These are phyloP conservation scores for Trichophyton rubrum DNA, from an alignment of 2,329 filamentous ascomycete species.

Conservation along the genomic window DNA sequence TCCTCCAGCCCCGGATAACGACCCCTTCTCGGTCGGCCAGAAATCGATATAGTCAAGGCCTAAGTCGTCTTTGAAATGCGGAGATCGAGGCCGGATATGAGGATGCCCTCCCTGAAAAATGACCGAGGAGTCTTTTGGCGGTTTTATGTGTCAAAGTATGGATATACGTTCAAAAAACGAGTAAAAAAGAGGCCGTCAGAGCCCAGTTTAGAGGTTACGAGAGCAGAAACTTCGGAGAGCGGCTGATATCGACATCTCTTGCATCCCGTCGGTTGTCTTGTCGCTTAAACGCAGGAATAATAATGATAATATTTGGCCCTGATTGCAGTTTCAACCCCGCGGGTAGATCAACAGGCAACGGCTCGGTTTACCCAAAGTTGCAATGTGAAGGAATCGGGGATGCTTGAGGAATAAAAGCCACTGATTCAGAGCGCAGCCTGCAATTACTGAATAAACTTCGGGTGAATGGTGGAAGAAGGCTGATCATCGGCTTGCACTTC, in stretches of 20 bases:
- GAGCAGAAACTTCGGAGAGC: background rate
- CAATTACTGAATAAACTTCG: background rate
- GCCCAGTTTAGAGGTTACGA: background rate
- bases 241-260: constrained; percentile 1
- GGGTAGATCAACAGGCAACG: constrained; percentile 2
- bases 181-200: background rate
- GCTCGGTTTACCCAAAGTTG: constrained; percentile 1
- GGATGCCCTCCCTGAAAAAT: background rate
- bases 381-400: background rate
- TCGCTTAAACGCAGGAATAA: background rate
- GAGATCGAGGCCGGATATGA: background rate
- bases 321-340: background rate
- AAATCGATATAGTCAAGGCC: background rate
- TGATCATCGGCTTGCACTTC: background rate
- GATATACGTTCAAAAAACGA: background rate
- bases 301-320: background rate
- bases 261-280: background rate
- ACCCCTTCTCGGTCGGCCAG: background rate
- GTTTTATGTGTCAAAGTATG: background rate
- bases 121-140: background rate
- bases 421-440: background rate
- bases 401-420: constrained; percentile 1
- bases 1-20: background rate
- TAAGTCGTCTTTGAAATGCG: background rate
- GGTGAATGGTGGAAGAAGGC: constrained; percentile 1